Evolutionary conservation across 2,329 filamentous ascomycete genomes (phyloP).

Genomic region (Aspergillus ibericus): DNA sequence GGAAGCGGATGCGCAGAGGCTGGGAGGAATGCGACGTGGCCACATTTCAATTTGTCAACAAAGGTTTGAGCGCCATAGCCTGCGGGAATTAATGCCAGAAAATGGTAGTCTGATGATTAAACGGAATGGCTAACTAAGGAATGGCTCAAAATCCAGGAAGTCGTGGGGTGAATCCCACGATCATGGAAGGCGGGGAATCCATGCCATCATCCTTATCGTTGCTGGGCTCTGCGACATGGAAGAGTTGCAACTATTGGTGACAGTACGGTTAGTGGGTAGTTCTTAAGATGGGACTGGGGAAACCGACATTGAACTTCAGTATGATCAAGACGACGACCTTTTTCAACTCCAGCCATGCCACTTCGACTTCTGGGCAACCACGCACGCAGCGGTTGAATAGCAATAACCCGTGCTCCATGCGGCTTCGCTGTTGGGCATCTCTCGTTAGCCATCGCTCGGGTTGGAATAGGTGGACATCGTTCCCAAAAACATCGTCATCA

Average conservation of each 20-base stretch:
- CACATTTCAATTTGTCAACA: too few species aligned
- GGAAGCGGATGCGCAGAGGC: too few species aligned
- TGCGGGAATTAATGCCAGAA: too few species aligned
- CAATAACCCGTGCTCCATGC: constrained; percentile 15
- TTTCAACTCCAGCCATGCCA: constrained; percentile 17
- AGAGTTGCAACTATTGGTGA: constrained; percentile 1
- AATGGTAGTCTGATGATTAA: background rate
- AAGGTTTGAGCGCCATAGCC: too few species aligned
- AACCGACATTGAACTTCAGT: constrained; percentile 16
- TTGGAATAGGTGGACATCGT: constrained; percentile 4
- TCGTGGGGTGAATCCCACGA: constrained; percentile 8
- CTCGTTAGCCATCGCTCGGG: constrained; percentile 19
- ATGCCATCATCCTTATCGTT: too few species aligned
- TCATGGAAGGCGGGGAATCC: background rate
- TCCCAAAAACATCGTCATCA: constrained; percentile 9
- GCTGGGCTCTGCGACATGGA: background rate
- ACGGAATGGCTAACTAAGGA: background rate
- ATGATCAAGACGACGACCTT: constrained; percentile 16
- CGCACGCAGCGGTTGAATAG: background rate
- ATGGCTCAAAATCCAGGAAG: background rate
- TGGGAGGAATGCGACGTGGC: too few species aligned
- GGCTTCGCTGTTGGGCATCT: background rate
- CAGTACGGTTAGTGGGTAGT: background rate
- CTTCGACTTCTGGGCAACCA: background rate
- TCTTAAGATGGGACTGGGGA: background rate